phyloP scores from a whole-genome alignment of 192 early-diverging fungal species.

The Coemansia sp. region DNA sequence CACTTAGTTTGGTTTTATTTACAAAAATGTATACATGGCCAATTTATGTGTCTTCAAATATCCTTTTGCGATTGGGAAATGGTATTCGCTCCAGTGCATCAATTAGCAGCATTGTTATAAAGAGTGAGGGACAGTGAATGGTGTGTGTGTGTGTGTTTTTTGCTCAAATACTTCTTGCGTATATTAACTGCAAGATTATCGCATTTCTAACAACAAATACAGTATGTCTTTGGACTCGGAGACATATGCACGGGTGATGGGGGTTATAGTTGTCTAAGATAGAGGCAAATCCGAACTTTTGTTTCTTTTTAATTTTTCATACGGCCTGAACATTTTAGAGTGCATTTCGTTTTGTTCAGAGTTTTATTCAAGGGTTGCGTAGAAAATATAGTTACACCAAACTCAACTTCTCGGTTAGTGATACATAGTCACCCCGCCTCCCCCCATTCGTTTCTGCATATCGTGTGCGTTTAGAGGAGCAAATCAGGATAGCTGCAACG shows the following conservation, averaged over 20 bases:
- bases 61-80: background rate
- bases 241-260: background rate
- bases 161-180: background rate
- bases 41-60: constrained; percentile 4
- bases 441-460: background rate
- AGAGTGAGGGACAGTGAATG: background rate
- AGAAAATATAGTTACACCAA: background rate
- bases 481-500: background rate
- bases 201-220: background rate
- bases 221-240: background rate
- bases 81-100: background rate
- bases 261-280: too few species aligned
- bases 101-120: background rate
- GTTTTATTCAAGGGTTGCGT: too few species aligned
- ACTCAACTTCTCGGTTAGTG: background rate
- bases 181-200: constrained; percentile 6
- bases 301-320: too few species aligned
- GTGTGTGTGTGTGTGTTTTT: too few species aligned
- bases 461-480: background rate
- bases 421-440: background rate
- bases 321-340: too few species aligned
- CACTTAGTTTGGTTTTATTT: background rate
- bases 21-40: background rate
- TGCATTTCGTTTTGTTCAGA: too few species aligned
- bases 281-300: too few species aligned